Conservation (phyloP, 225 moss, liverwort and hornwort species). For the Polytrichum formosum region DNA sequence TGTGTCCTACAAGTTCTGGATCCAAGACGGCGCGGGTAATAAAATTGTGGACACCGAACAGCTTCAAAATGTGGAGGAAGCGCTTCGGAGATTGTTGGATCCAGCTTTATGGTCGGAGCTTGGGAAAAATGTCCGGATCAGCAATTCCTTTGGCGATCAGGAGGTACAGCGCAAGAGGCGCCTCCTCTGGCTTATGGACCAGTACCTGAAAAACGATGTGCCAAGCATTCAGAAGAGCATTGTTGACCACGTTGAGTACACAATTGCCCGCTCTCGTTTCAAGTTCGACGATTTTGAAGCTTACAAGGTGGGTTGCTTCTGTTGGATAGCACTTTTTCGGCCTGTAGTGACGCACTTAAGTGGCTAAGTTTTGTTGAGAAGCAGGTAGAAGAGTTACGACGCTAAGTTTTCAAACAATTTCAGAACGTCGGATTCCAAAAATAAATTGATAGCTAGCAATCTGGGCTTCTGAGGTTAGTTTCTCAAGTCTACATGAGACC, state of each 20-base stretch:
- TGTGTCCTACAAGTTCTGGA: conserved; percentile 56
- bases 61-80: conserved; percentile 54
- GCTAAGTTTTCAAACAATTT: too few species aligned
- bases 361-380: too few species aligned
- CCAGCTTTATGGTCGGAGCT: conserved; percentile 40
- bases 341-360: too few species aligned
- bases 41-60: conserved; percentile 41
- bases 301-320: conserved; percentile 64
- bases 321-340: too few species aligned
- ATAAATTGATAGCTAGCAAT: too few species aligned
- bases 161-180: conserved; percentile 61
- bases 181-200: conserved; percentile 85
- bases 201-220: conserved; percentile 79
- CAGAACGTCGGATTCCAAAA: too few species aligned
- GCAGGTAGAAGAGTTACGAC: too few species aligned
- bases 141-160: conserved; percentile 28
- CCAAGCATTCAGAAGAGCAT: conserved; percentile 87
- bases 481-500: too few species aligned
- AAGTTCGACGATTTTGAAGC: conserved; percentile 96
- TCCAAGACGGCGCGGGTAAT: conserved; percentile 46
- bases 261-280: conserved; percentile 89
- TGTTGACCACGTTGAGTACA: conserved; percentile 92
- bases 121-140: conserved; percentile 37
- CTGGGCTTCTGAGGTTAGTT: too few species aligned
- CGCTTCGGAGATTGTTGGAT: conserved; percentile 55